phyloP scores from a whole-genome alignment of 495 filamentous ascomycete species.

The Wilcoxina mikolae region DNA sequence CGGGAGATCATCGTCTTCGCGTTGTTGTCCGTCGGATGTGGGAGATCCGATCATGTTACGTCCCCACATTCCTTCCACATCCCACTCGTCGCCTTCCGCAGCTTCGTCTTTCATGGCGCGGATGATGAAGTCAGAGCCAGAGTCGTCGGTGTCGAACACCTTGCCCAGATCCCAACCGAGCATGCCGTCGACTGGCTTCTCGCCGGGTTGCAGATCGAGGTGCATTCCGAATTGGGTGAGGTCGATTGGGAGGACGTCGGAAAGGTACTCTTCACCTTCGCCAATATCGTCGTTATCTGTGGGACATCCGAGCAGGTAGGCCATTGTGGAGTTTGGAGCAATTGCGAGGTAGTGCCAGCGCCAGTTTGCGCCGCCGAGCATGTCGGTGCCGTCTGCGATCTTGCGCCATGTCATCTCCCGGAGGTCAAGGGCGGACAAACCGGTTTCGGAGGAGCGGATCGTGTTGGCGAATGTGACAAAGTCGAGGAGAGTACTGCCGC shows the following conservation, averaged over 20 bases:
- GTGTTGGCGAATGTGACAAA: slow-evolving; percentile 85
- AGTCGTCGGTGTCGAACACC: slow-evolving; percentile 21
- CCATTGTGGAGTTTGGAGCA: slow-evolving; percentile 83
- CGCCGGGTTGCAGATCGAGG: slow-evolving; percentile 11
- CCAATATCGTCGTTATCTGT: slow-evolving; percentile 44
- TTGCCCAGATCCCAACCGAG: slow-evolving; percentile 25
- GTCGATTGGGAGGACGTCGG: slow-evolving; percentile 84
- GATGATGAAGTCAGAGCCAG: slow-evolving; percentile 23
- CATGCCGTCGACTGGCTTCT: slow-evolving; percentile 22
- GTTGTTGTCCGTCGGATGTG: neutral
- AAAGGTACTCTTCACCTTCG: slow-evolving; percentile 71
- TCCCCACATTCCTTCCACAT: slow-evolving; percentile 20
- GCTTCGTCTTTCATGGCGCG: slow-evolving; percentile 28
- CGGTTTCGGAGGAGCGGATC: slow-evolving; percentile 70
- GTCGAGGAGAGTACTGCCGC: slow-evolving; percentile 80
- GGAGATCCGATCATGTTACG: slow-evolving; percentile 10
- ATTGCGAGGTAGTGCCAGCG: slow-evolving; percentile 96
- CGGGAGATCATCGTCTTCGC: slow-evolving; percentile 19
- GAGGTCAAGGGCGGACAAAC: slow-evolving; percentile 73
- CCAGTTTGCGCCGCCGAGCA: slow-evolving; percentile 65
- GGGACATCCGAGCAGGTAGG: slow-evolving; percentile 86
- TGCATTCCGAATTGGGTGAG: slow-evolving; percentile 37
- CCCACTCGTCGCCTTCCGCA: slow-evolving; percentile 25
- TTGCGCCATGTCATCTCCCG: slow-evolving; percentile 81
- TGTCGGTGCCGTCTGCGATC: slow-evolving; percentile 79